Evolutionary conservation across 768 basidiomycete species (phyloP), one percentile per base, ranked within the genome.

Genomic region (Podaxis carcinomalis): DNA sequence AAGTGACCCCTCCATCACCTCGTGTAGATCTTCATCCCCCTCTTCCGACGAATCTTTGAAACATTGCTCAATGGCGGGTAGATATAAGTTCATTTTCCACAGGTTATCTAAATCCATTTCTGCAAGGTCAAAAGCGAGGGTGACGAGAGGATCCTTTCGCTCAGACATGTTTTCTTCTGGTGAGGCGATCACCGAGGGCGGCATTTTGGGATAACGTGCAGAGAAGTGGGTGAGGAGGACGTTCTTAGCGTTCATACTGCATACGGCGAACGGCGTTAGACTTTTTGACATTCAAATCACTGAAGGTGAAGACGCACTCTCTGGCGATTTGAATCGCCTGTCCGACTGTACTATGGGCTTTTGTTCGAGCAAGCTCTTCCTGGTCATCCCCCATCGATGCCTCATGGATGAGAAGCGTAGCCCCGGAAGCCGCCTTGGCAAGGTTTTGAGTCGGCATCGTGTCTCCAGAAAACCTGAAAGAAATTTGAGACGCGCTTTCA

Each of bases 161-260:
- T 56, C 63, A 51, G 60, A 36, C 47, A 39, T 63, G 40, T 51
- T 62, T 53, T 51, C 69, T 39, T 61, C 63, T 7, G 59, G 59
- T 36, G 16, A 42, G 5, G 28, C 46, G 13, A 75, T 68, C 10
- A 79, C 72, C 3, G 81, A 75, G 25, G 83, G 84, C 2, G 93
- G 93, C 69, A 95, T 78, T 66, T 91, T 93, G 16, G 95, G 93
- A 72, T 96, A 95, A 28, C 95, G 87, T 42, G 92, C 92, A 9
- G 95, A 97, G 75, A 98, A 98, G 71, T 98, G 95, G 0, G 94
- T 98, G 21, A 98, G 82, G n/a, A 98, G 83, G 44, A 93, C 80
- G 64, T 93, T 87, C 56, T 85, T 76, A 1, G 94, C 94, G 9
- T 83, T 79, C 95, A 96, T 96, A 62, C 93, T 95, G 53, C 11